A percentile compares a stretch with the other conserved stretches of the same genome.
Conservation (phyloP, 805 yeast genomes). For the Spathaspora passalidarum region DNA sequence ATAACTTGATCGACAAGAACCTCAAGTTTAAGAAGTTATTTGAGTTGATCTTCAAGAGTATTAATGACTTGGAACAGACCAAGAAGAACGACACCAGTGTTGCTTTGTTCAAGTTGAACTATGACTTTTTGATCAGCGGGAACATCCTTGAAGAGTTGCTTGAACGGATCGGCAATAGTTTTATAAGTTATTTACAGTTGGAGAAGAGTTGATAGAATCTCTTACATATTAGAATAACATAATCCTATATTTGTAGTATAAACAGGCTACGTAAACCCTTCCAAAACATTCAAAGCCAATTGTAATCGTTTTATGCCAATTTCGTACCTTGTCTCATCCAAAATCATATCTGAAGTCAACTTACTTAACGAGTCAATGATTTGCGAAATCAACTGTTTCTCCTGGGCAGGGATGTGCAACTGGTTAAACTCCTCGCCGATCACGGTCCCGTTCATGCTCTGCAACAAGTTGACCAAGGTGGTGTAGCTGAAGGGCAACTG, state of each 20-base stretch:
- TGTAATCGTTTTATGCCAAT: slow-evolving; percentile 79
- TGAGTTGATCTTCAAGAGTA: slow-evolving; percentile 30
- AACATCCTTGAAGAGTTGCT: slow-evolving; percentile 26
- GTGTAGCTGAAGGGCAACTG: slow-evolving; percentile 34
- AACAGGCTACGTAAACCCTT: slow-evolving; percentile 56
- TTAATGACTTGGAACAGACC: slow-evolving; percentile 13
- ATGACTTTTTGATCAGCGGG: slow-evolving; percentile 33
- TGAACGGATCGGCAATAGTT: slow-evolving; percentile 28
- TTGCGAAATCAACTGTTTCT: slow-evolving; percentile 76
- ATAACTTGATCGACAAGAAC: slow-evolving; percentile 33
- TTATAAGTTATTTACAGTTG: slow-evolving; percentile 15
- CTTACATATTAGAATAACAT: not conserved
- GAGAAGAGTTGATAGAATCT: not conserved
- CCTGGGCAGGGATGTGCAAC: slow-evolving; percentile 70
- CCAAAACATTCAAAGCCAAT: slow-evolving; percentile 79
- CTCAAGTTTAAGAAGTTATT: slow-evolving; percentile 36
- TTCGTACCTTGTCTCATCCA: slow-evolving; percentile 75
- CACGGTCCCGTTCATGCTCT: slow-evolving; percentile 58
- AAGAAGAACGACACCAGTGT: slow-evolving; percentile 1
- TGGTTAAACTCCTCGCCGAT: slow-evolving; percentile 71
- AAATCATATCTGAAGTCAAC: slow-evolving; percentile 85
- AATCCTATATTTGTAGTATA: too few species aligned
- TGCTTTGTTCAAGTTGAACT: slow-evolving; percentile 31
- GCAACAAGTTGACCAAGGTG: slow-evolving; percentile 49
- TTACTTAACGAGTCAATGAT: slow-evolving; percentile 82